Conservation (phyloP, 176 grass and related monocot species). For the Carex scoparia region DNA sequence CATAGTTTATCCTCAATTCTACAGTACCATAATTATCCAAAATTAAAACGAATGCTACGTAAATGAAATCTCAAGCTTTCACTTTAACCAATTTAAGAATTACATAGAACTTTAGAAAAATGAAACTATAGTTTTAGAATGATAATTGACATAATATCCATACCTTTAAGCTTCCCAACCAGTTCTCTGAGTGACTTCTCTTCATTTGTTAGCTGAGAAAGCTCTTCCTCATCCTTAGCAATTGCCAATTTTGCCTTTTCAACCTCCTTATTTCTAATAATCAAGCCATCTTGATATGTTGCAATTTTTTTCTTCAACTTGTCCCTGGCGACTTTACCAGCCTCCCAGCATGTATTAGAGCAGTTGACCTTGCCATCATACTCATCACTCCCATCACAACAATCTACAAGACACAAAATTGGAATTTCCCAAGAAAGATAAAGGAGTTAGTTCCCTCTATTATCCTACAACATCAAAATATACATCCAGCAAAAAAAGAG, state of each 20-base stretch:
- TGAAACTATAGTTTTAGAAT: neutral
- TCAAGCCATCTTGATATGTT: slow-evolving; percentile 65
- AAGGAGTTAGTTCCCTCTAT: neutral
- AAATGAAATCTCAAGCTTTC: neutral
- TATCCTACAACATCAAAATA: neutral
- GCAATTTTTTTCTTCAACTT: slow-evolving; percentile 84
- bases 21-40: neutral
- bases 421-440: neutral
- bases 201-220: slow-evolving; percentile 70
- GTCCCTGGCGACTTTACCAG: slow-evolving; percentile 83
- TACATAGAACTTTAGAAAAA: neutral
- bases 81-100: neutral
- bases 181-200: slow-evolving; percentile 80
- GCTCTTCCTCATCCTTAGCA: slow-evolving; percentile 71
- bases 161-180: slow-evolving; percentile 89
- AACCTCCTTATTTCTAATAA: slow-evolving; percentile 71
- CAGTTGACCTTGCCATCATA: slow-evolving; percentile 66
- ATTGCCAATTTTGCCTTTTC: slow-evolving; percentile 74
- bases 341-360: slow-evolving; percentile 94
- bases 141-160: neutral
- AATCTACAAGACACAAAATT: slow-evolving; percentile 44
- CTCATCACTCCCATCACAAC: slow-evolving; percentile 97
- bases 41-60: neutral
- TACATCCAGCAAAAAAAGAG: neutral
- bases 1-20: neutral